Percentiles rank a stretch among this genome's conserved stretches.
These are phyloP conservation scores for Castanopsis chinensis DNA, from an alignment of 306 rosid genomes.

Conservation along the genomic window DNA sequence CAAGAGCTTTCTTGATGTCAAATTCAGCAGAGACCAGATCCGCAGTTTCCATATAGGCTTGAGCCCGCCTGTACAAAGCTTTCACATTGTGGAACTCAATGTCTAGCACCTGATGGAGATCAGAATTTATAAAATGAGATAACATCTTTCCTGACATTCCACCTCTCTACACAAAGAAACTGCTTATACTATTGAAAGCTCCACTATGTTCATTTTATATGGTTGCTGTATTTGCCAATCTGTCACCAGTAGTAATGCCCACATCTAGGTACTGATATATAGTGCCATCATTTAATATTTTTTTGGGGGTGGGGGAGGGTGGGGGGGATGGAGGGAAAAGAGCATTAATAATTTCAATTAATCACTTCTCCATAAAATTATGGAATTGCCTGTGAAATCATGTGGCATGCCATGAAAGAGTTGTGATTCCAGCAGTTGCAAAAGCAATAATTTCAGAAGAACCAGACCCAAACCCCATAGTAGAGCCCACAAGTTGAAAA, in stretches of 20 bases:
- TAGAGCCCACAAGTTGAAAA: background rate
- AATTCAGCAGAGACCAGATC: slow-evolving; percentile 53
- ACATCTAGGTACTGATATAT: background rate
- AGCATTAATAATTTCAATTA: background rate
- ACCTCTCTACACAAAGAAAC: background rate
- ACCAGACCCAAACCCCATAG: background rate
- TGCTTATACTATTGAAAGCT: background rate
- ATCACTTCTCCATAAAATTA: background rate
- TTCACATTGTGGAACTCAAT: slow-evolving; percentile 53
- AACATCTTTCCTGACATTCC: background rate
- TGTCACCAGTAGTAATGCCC: background rate
- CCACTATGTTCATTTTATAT: background rate
- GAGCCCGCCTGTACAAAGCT: slow-evolving; percentile 70
- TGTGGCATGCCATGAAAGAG: background rate
- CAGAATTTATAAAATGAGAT: slow-evolving; percentile 10
- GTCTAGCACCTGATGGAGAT: slow-evolving; percentile 54
- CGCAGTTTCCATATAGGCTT: slow-evolving; percentile 50
- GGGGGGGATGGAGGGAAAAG: background rate
- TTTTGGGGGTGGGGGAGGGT: too few species aligned
- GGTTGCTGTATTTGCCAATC: slow-evolving; percentile 2
- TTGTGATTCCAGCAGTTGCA: background rate
- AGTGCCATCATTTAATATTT: background rate
- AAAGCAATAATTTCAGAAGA: background rate
- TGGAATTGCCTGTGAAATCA: background rate
- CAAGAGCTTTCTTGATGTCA: slow-evolving; percentile 73